Evolutionary conservation across 768 basidiomycete species (phyloP).

Genomic region (Kwoniella sp.): DNA sequence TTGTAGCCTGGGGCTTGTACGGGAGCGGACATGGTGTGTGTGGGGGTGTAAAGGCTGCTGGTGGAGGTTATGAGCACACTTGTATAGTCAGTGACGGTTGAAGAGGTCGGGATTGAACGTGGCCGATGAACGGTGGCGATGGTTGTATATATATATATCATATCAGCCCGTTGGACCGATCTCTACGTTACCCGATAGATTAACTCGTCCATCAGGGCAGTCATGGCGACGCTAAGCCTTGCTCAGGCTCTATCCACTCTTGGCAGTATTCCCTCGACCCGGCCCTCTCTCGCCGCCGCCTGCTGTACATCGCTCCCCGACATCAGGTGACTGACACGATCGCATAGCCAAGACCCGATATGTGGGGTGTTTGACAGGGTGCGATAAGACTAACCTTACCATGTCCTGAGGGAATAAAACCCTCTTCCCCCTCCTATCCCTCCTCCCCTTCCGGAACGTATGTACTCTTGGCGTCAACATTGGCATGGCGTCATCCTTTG

Average conservation of each 20-base stretch:
- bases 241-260: too few species aligned
- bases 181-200: too few species aligned
- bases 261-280: too few species aligned
- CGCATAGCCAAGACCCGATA: too few species aligned
- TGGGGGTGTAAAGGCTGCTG: neutral
- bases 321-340: too few species aligned
- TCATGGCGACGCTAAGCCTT: too few species aligned
- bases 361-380: too few species aligned
- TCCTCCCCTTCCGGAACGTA: neutral
- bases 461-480: neutral
- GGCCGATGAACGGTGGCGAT: slow-evolving; percentile 3
- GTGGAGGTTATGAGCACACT: neutral
- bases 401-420: neutral
- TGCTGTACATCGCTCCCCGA: too few species aligned
- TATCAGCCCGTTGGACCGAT: too few species aligned
- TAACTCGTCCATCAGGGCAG: too few species aligned
- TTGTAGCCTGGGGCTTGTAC: slow-evolving; percentile 28
- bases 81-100: neutral
- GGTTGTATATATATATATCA: slow-evolving; percentile 1
- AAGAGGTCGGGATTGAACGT: neutral
- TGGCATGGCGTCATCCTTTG: too few species aligned
- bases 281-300: too few species aligned
- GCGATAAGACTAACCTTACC: neutral
- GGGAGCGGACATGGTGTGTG: slow-evolving; percentile 30
- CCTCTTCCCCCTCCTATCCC: neutral